phyloP scores from a whole-genome alignment of 1,284 basidiomycete species.

The Marasmius oreades region DNA sequence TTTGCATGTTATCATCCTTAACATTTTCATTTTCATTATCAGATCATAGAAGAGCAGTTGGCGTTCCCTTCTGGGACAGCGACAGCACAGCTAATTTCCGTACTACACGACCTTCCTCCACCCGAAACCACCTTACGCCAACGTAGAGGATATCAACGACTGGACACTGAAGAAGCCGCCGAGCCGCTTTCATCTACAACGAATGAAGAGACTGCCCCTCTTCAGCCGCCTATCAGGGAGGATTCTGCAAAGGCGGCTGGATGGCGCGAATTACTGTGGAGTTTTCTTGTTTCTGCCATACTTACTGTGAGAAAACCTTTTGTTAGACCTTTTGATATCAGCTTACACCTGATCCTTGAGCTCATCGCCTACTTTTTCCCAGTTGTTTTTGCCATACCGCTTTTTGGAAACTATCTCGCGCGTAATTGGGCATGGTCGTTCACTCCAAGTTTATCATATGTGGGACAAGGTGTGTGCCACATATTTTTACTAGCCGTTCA shows the following conservation, averaged over 20 bases:
- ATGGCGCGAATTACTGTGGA: constrained; percentile 72
- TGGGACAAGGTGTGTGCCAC: constrained; percentile 70
- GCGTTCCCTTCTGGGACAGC: constrained; percentile 96
- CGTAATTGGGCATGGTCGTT: constrained; percentile 93
- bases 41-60: constrained; percentile 93
- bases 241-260: constrained; percentile 55
- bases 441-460: constrained; percentile 87
- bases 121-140: constrained; percentile 51
- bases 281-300: constrained; percentile 66
- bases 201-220: constrained; percentile 26
- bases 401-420: constrained; percentile 88
- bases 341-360: constrained; percentile 33
- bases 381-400: constrained; percentile 84
- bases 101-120: constrained; percentile 78
- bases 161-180: constrained; percentile 19
- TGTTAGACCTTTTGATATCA: no score
- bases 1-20: constrained; percentile 3
- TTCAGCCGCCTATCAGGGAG: constrained; percentile 22
- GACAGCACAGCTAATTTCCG: constrained; percentile 91
- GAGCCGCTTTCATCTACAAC: constrained; percentile 24
- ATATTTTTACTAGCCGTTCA: constrained; percentile 3
- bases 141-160: constrained; percentile 49
- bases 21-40: background rate
- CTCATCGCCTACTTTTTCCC: constrained; percentile 84
- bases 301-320: constrained; percentile 58